These are phyloP conservation scores for Myxozyma neglecta DNA, from an alignment of 805 yeast species.

Conservation along the genomic window DNA sequence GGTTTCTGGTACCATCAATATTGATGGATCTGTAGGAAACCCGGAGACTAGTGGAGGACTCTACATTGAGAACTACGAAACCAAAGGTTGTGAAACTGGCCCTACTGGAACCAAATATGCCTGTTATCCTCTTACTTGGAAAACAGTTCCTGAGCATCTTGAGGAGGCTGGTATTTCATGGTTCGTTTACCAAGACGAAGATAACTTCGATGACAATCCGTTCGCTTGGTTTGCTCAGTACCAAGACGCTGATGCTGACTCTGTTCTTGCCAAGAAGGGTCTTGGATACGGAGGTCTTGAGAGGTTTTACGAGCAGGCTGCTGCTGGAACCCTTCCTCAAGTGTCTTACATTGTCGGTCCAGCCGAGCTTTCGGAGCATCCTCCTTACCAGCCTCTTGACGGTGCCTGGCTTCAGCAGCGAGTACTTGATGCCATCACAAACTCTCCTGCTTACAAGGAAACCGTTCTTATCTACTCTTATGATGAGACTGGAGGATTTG, in stretches of 20 bases:
- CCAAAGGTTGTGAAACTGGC: conserved; percentile 30
- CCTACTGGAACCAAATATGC: conserved; percentile 17
- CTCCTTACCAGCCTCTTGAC: conserved; percentile 31
- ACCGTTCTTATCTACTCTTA: conserved; percentile 33
- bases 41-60: conserved; percentile 27
- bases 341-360: conserved; percentile 33
- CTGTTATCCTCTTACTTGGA: conserved; percentile 34
- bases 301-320: conserved; percentile 29
- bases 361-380: conserved; percentile 34
- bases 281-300: conserved; percentile 28
- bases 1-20: conserved; percentile 33
- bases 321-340: conserved; percentile 33
- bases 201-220: conserved; percentile 32
- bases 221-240: conserved; percentile 25
- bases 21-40: conserved; percentile 30
- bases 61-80: conserved; percentile 29
- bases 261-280: conserved; percentile 26
- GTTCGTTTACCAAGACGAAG: conserved; percentile 30
- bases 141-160: conserved; percentile 29
- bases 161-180: conserved; percentile 28
- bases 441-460: conserved; percentile 26
- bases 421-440: conserved; percentile 30
- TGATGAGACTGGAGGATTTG: conserved; percentile 37
- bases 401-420: conserved; percentile 34
- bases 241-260: conserved; percentile 15